Conservation (phyloP, 2,329 filamentous ascomycete genomes). For the Ascochyta viciae-villosae region DNA sequence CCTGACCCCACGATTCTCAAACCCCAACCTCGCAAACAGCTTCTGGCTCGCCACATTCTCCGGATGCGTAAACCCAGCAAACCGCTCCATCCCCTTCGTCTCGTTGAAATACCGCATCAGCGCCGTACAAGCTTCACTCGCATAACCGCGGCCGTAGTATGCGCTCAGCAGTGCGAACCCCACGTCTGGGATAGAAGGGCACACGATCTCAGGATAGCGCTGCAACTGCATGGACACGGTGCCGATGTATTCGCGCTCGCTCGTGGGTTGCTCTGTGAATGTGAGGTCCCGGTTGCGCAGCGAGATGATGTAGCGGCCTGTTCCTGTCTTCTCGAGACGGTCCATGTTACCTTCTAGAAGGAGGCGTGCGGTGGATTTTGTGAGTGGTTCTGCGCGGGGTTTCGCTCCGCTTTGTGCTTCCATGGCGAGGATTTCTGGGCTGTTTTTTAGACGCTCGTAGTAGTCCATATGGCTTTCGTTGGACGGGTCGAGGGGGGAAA, state of each 20-base stretch:
- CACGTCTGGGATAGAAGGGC: slow-evolving; percentile 29
- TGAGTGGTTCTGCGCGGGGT: background rate
- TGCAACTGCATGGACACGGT: slow-evolving; percentile 34
- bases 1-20: slow-evolving; percentile 24
- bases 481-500: slow-evolving; percentile 26
- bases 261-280: background rate
- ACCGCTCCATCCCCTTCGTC: slow-evolving; percentile 12
- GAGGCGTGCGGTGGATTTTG: slow-evolving; percentile 20
- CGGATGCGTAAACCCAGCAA: slow-evolving; percentile 25
- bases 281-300: slow-evolving; percentile 7
- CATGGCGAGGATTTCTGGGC: slow-evolving; percentile 10
- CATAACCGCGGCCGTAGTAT: slow-evolving; percentile 29
- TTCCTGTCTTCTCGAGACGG: slow-evolving; percentile 33
- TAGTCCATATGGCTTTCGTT: slow-evolving; percentile 27
- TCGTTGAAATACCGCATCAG: slow-evolving; percentile 20
- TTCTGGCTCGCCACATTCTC: slow-evolving; percentile 27
- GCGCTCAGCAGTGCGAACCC: slow-evolving; percentile 24
- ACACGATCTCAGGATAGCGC: slow-evolving; percentile 21
- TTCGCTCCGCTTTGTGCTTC: background rate
- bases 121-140: slow-evolving; percentile 25
- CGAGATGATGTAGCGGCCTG: slow-evolving; percentile 38
- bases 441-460: slow-evolving; percentile 13
- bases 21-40: slow-evolving; percentile 28
- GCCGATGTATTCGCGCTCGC: slow-evolving; percentile 16
- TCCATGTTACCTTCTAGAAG: slow-evolving; percentile 15